These are phyloP conservation scores for Cadophora malorum DNA, from an alignment of 2,329 filamentous ascomycete species.

Conservation along the genomic window DNA sequence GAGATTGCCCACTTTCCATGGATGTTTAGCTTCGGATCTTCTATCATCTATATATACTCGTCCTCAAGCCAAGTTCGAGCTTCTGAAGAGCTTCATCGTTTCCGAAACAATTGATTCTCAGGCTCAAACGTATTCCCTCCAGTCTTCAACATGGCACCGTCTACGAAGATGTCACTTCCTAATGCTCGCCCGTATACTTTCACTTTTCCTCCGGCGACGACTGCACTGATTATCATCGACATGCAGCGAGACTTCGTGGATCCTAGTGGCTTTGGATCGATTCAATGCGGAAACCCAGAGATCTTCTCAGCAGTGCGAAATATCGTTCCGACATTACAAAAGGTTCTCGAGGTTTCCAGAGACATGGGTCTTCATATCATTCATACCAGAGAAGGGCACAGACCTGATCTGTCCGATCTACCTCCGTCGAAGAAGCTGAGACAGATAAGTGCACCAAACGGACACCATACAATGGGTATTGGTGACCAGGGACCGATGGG, in stretches of 20 bases:
- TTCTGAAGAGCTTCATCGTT: background rate
- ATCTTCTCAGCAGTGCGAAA: slow-evolving; percentile 50
- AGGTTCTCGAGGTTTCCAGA: slow-evolving; percentile 53
- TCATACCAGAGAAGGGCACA: slow-evolving; percentile 61
- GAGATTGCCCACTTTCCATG: slow-evolving; percentile 6
- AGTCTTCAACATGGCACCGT: slow-evolving; percentile 29
- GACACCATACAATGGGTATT: slow-evolving; percentile 54
- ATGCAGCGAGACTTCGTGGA: slow-evolving; percentile 61
- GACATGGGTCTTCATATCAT: slow-evolving; percentile 51
- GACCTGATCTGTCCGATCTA: slow-evolving; percentile 60
- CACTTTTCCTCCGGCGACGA: slow-evolving; percentile 53
- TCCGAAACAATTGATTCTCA: background rate
- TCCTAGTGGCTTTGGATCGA: slow-evolving; percentile 56
- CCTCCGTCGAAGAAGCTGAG: slow-evolving; percentile 59
- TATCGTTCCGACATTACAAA: slow-evolving; percentile 52
- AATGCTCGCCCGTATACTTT: slow-evolving; percentile 54
- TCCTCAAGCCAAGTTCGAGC: background rate
- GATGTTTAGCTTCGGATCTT: background rate
- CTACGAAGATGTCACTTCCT: slow-evolving; percentile 36
- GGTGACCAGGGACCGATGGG: slow-evolving; percentile 60
- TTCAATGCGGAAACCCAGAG: slow-evolving; percentile 54
- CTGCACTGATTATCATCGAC: slow-evolving; percentile 60
- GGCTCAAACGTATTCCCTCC: background rate
- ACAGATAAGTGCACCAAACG: slow-evolving; percentile 51
- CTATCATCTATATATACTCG: background rate